phyloP scores from a whole-genome alignment of 2,329 filamentous ascomycete species.

The Penicillium capsulatum region DNA sequence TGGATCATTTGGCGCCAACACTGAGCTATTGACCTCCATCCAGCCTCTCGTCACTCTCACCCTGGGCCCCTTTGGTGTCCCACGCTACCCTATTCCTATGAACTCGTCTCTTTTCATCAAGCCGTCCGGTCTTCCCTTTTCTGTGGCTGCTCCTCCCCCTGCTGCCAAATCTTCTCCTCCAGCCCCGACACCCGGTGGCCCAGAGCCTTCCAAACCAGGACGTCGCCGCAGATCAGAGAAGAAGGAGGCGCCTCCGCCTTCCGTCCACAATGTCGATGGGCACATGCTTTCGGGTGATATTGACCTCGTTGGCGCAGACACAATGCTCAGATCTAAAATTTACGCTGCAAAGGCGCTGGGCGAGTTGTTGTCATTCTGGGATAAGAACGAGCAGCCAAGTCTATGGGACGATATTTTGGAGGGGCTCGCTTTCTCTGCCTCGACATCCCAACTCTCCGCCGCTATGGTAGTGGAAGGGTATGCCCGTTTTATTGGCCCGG shows the following conservation, averaged over 20 bases:
- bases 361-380: slow-evolving; percentile 72
- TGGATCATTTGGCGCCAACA: slow-evolving; percentile 60
- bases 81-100: slow-evolving; percentile 87
- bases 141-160: slow-evolving; percentile 42
- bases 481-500: slow-evolving; percentile 52
- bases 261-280: slow-evolving; percentile 92
- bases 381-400: slow-evolving; percentile 50
- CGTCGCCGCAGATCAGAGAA: slow-evolving; percentile 83
- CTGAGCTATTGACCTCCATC: slow-evolving; percentile 70
- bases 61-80: slow-evolving; percentile 86
- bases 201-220: slow-evolving; percentile 59
- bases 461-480: slow-evolving; percentile 87
- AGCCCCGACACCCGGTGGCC: slow-evolving; percentile 40
- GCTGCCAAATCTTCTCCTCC: slow-evolving; percentile 43
- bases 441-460: slow-evolving; percentile 79
- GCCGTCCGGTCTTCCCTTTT: slow-evolving; percentile 82
- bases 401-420: slow-evolving; percentile 64
- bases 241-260: slow-evolving; percentile 62
- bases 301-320: slow-evolving; percentile 85
- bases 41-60: slow-evolving; percentile 79
- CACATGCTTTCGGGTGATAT: slow-evolving; percentile 98
- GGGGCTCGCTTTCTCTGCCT: slow-evolving; percentile 66
- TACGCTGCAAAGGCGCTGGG: slow-evolving; percentile 82
- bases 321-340: slow-evolving; percentile 83
- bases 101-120: slow-evolving; percentile 84